These are phyloP conservation scores for Silene vulgaris DNA, from an alignment of 179 eudicot species.

Conservation along the genomic window DNA sequence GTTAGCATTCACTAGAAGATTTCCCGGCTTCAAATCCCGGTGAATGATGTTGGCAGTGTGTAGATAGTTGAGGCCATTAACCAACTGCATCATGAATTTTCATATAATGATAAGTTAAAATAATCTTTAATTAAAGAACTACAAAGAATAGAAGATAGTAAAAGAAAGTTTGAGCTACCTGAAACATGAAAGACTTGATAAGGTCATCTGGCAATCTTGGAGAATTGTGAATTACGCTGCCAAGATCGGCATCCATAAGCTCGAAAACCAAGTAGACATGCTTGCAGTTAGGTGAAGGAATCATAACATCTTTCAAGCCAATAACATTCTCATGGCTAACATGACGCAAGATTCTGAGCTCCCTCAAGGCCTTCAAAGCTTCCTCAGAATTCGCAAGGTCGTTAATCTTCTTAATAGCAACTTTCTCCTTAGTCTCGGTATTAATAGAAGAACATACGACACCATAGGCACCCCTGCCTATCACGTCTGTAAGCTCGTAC, in stretches of 20 bases:
- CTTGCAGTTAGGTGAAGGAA: conserved; percentile 6
- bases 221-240: conserved; percentile 15
- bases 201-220: conserved; percentile 22
- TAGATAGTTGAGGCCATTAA: conserved; percentile 27
- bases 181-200: conserved; percentile 21
- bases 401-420: conserved; percentile 35
- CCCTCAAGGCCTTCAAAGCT: conserved; percentile 20
- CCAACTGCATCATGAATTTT: conserved; percentile 21
- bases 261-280: conserved; percentile 32
- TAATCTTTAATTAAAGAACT: no score
- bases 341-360: conserved; percentile 19
- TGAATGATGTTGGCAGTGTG: conserved; percentile 33
- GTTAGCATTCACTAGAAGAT: conserved; percentile 29
- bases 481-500: conserved; percentile 13
- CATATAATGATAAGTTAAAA: no score
- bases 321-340: conserved; percentile 28
- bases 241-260: conserved; percentile 31
- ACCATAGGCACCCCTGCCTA: conserved; percentile 22
- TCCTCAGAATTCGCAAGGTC: conserved; percentile 11
- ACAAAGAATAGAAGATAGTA: no score
- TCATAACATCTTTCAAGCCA: conserved; percentile 28
- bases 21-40: conserved; percentile 34
- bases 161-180: no score
- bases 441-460: conserved; percentile 28
- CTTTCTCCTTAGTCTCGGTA: conserved; percentile 19